Percentiles rank a stretch among this genome's conserved stretches.
These are phyloP conservation scores for Vachellia pachyceras DNA, from an alignment of 306 rosid species.

Conservation along the genomic window DNA sequence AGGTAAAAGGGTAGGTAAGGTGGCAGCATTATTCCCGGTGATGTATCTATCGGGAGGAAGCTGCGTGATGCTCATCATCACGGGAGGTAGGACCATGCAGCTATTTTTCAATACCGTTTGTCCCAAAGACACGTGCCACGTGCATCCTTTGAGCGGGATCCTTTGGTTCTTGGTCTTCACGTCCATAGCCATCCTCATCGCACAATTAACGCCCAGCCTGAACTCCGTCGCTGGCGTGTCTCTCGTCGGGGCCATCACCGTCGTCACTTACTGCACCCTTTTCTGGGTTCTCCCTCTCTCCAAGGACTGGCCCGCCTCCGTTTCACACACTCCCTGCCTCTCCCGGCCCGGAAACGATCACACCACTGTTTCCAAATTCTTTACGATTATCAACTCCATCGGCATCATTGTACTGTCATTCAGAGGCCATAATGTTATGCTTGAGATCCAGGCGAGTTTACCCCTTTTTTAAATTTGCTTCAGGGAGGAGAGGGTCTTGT, in stretches of 20 bases:
- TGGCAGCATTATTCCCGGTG: slow-evolving; percentile 54
- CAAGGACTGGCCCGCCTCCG: slow-evolving; percentile 43
- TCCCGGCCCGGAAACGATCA: background rate
- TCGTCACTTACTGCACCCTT: slow-evolving; percentile 48
- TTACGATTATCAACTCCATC: slow-evolving; percentile 46
- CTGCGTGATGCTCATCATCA: slow-evolving; percentile 51
- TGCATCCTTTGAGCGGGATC: slow-evolving; percentile 32
- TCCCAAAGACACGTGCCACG: slow-evolving; percentile 34
- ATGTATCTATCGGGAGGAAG: slow-evolving; percentile 59
- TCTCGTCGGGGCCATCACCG: slow-evolving; percentile 50
- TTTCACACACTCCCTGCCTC: slow-evolving; percentile 40
- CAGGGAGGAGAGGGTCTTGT: background rate
- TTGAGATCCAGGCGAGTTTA: slow-evolving; percentile 74
- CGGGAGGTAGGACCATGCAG: slow-evolving; percentile 50
- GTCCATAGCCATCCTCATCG: slow-evolving; percentile 53
- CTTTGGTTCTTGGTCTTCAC: slow-evolving; percentile 68
- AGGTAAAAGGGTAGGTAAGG: slow-evolving; percentile 45
- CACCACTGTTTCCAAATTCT: slow-evolving; percentile 27
- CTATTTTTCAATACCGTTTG: slow-evolving; percentile 49
- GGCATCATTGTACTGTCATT: slow-evolving; percentile 60
- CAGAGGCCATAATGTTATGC: slow-evolving; percentile 78
- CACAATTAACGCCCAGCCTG: slow-evolving; percentile 63
- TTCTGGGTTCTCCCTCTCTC: slow-evolving; percentile 61
- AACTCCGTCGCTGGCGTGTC: slow-evolving; percentile 63
- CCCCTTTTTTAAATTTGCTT: too few relatives aligned